Evolutionary conservation across 2,329 filamentous ascomycete genomes (phyloP).

Genomic region (Epicoccum sorghinum): DNA sequence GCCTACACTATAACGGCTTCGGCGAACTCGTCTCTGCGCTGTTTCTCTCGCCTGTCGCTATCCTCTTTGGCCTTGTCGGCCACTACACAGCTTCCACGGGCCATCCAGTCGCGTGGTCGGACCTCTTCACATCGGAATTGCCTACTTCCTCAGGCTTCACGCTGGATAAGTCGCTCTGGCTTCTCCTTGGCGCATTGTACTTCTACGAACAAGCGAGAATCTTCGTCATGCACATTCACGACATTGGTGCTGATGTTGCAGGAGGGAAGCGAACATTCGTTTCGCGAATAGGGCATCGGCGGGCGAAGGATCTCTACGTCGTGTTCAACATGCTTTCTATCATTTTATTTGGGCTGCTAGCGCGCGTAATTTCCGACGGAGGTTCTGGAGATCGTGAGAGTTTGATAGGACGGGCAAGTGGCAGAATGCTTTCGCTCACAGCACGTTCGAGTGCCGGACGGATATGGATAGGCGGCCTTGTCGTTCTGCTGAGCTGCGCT

Average conservation of each 20-base stretch:
- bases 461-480: slow-evolving; percentile 5
- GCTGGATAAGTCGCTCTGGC: slow-evolving; percentile 9
- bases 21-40: slow-evolving; percentile 9
- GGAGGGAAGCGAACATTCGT: slow-evolving; percentile 8
- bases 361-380: slow-evolving; percentile 1
- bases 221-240: slow-evolving; percentile 9
- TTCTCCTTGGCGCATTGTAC: slow-evolving; percentile 6
- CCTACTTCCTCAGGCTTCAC: slow-evolving; percentile 7
- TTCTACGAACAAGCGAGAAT: slow-evolving; percentile 8
- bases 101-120: slow-evolving; percentile 3
- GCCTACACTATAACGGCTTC: slow-evolving; percentile 8
- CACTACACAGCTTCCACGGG: slow-evolving; percentile 7
- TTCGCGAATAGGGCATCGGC: slow-evolving; percentile 8
- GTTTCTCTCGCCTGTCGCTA: slow-evolving; percentile 8
- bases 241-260: not conserved
- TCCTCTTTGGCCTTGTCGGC: slow-evolving; percentile 6
- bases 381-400: slow-evolving; percentile 1
- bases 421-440: not conserved
- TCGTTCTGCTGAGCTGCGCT: slow-evolving; percentile 9
- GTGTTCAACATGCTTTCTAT: slow-evolving; percentile 6
- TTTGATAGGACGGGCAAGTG: slow-evolving; percentile 4
- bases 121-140: slow-evolving; percentile 5
- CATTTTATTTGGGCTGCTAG: slow-evolving; percentile 5
- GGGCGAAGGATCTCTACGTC: slow-evolving; percentile 7
- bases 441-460: slow-evolving; percentile 3